These are phyloP conservation scores for Penicillium robsamsonii DNA, from an alignment of 495 filamentous ascomycete species.

Conservation along the genomic window DNA sequence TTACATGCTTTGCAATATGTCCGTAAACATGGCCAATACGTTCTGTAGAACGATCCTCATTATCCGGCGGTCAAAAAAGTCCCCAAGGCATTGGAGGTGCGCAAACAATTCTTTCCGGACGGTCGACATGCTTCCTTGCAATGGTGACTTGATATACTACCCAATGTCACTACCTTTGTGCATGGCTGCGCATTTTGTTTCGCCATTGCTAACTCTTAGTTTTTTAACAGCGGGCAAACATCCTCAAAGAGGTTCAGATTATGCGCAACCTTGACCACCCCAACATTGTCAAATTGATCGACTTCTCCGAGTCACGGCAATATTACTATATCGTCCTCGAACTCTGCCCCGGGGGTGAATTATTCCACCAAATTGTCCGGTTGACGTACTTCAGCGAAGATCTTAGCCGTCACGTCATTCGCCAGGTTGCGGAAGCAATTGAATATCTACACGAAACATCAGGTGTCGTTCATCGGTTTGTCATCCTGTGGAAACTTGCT, in stretches of 20 bases:
- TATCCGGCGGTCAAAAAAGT: conserved; percentile 94
- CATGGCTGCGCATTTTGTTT: not conserved
- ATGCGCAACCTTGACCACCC: conserved; percentile 96
- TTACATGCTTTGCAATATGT: conserved; percentile 4
- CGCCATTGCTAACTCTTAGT: conserved; percentile 12
- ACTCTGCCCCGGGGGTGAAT: conserved; percentile 89
- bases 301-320: conserved; percentile 89
- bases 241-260: conserved; percentile 97
- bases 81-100: conserved; percentile 96
- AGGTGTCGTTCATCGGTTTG: conserved; percentile 95
- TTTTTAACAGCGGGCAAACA: conserved; percentile 77
- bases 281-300: conserved; percentile 88
- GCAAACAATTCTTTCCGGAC: conserved; percentile 47
- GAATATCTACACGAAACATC: conserved; percentile 93
- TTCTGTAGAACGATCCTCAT: conserved; percentile 64
- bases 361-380: conserved; percentile 98
- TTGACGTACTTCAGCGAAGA: conserved; percentile 98
- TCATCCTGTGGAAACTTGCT: not conserved
- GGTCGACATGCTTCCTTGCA: conserved; percentile 17
- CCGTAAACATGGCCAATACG: conserved; percentile 37
- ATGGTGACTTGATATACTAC: conserved; percentile 5
- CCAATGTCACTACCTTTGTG: not conserved
- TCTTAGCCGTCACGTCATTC: conserved; percentile 88
- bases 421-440: conserved; percentile 88
- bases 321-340: conserved; percentile 98